Base-by-base conservation (phyloP, 2,329 filamentous ascomycete species). In the Apiospora sp. region DNA sequence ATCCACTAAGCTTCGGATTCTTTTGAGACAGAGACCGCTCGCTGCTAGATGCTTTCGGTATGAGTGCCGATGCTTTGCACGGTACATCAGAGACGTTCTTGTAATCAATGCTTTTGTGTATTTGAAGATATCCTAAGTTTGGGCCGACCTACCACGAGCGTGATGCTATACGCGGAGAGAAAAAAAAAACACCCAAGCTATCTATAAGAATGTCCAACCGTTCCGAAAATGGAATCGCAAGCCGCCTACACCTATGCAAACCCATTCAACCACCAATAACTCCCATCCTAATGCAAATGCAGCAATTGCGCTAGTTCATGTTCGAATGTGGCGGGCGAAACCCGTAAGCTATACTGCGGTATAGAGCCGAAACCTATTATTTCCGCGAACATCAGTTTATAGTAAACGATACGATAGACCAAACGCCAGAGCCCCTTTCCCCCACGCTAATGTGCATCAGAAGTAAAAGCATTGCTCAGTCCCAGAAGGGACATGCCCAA, bases 401-500 rank as follows among this genome's bases (percentile, higher is more conserved):
- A n/a, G 30, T 37, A 37, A 61, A 19, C 13, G n/a, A n/a, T 61
- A 5, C 22, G 10, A 64, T n/a, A 10, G 8, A 64, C 22, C 58
- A 41, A 41, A 41, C 34, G 19, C 34, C 58, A 41, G 19, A 12
- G 34, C 58, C 34, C 27, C 10, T 41, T 64, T 22, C 6, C 19
- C 34, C 54, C 34, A 64, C 19, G 22, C 58, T 64, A 64, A n/a
- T 64, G 58, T 13, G 58, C 30, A 41, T 82, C 75, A 19, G 92
- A 91, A n/a, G 94, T 95, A 75, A 98, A 86, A 49, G 95, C 94
- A 83, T 92, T 94, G 82, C 94, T 97, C 70, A 96, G 76, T 0
- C 95, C 96, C 83, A 99, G 86, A 72, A 98, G 84, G 0, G 91
- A 91, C 95, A 98, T 98, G 1, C 96, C 94, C 34, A 93, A 79